These are phyloP conservation scores for Cryptosporidium canis DNA, from an alignment of 169 alveolate genomes.

Conservation along the genomic window DNA sequence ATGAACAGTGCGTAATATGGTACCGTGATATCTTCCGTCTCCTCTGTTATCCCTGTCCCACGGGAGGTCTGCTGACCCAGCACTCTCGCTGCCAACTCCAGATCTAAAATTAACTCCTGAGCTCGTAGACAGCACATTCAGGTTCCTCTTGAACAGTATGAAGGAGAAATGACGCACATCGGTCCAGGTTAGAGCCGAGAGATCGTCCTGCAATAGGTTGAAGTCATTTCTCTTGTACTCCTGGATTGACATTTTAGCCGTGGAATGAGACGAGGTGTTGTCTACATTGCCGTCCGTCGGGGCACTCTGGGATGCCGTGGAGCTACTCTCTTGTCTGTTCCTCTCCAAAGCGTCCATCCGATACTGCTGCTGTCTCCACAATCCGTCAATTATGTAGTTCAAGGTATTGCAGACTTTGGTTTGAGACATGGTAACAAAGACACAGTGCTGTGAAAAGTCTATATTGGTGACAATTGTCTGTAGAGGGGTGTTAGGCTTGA, in stretches of 20 bases:
- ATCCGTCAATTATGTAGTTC: constrained; percentile 25
- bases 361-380: constrained; percentile 63
- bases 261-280: not conserved
- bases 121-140: constrained; percentile 23
- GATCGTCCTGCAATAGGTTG: constrained; percentile 30
- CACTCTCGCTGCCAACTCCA: not conserved
- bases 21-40: not conserved
- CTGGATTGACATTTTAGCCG: not conserved
- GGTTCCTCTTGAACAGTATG: constrained; percentile 43
- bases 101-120: constrained; percentile 20
- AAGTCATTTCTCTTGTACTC: constrained; percentile 16
- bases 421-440: constrained; percentile 45
- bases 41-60: constrained; percentile 2
- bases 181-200: constrained; percentile 43
- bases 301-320: not conserved
- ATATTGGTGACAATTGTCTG: constrained; percentile 48
- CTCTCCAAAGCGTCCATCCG: constrained; percentile 5
- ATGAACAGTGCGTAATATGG: constrained; percentile 55
- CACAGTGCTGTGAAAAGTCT: constrained; percentile 46
- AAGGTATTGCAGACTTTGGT: constrained; percentile 31
- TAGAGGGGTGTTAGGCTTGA: constrained; percentile 39
- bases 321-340: not conserved
- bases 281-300: not conserved
- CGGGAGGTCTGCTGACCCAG: not conserved
- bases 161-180: constrained; percentile 60